Base-by-base conservation (phyloP, 2,329 filamentous ascomycete genomes). In the Penicillium brevicompactum region DNA sequence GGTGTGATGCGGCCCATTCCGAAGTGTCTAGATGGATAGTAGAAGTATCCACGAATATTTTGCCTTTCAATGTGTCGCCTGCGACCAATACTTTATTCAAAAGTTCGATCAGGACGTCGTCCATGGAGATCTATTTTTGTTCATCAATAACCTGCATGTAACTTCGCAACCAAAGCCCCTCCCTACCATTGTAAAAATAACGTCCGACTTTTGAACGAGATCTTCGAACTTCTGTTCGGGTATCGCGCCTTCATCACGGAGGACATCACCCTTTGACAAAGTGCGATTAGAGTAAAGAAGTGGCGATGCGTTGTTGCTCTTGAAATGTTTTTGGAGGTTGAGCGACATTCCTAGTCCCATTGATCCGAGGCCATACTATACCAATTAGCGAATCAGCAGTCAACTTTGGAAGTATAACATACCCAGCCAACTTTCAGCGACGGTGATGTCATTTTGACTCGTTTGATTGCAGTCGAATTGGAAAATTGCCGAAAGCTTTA, bases 341-440 rank as follows among this genome's bases (percentile, higher is more conserved):
- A 65, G 68, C 1, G 80, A 77, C 81, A 83, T 83, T 1, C 66
- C 69, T 0, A 75, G 67, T 1, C 81, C 81, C 80, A 83, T 83
- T 1, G 78, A 82, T 1, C 81, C 80, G 0, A 83, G 73, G 4
- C 80, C 80, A 54, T 48, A 60, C 58, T 60, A 32, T 47, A 37
- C 11, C 1, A 9, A 18, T 47, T 21, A 47, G 46, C 14, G 37
- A 47, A 38, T 27, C 2, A 21, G 21, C 10, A 21, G 18, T 47
- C 22, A 48, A 31, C 5, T 22, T 38, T 21, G 18, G 16, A 34
- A 49, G 27, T 40, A 43, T 22, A 34, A 55, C 58, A 11, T 56
- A 60, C 58, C 58, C 58, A 60, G 51, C 58, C 58, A 38, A 60
- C 45, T 46, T 30, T 54, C 16, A 16, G 46, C n/a, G 24, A 40